Percentiles rank a stretch among this genome's conserved stretches.
Evolutionary conservation across 1,284 basidiomycete species (phyloP).

Genomic region (Ceratobasidium sp.): DNA sequence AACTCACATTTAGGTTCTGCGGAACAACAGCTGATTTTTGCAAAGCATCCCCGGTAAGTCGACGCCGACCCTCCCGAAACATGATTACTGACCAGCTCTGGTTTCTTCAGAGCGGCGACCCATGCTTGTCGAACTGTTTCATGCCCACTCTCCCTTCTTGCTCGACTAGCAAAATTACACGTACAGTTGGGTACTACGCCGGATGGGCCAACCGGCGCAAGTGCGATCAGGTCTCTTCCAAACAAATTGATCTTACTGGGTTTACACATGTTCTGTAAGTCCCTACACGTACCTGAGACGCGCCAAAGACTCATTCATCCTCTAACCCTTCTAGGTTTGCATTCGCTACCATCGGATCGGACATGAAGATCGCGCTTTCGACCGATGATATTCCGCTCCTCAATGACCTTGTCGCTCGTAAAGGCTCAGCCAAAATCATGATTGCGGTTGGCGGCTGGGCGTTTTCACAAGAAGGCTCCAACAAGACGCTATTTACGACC

Average conservation of each 20-base stretch:
- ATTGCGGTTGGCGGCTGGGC: conserved; percentile 38
- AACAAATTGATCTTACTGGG: conserved; percentile 22
- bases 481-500: conserved; percentile 24
- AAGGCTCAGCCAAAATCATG: conserved; percentile 26
- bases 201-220: conserved; percentile 25
- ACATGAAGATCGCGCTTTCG: conserved; percentile 20
- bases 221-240: conserved; percentile 28
- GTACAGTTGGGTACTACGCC: conserved; percentile 25
- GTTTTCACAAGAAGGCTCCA: conserved; percentile 31
- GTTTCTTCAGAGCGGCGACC: conserved; percentile 18
- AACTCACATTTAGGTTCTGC: not conserved
- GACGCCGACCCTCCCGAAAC: not conserved
- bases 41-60: conserved; percentile 7
- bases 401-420: conserved; percentile 33
- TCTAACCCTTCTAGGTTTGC: not conserved
- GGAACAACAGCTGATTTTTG: conserved; percentile 33
- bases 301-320: not conserved
- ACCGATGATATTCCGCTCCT: conserved; percentile 12
- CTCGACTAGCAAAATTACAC: conserved; percentile 25
- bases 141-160: conserved; percentile 19
- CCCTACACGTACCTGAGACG: not conserved
- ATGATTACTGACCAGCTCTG: not conserved
- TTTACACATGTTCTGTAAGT: conserved; percentile 34
- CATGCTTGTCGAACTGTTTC: conserved; percentile 33
- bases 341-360: conserved; percentile 16